Conservation (phyloP, 2,329 filamentous ascomycete genomes). For the Neofusicoccum parvum region DNA sequence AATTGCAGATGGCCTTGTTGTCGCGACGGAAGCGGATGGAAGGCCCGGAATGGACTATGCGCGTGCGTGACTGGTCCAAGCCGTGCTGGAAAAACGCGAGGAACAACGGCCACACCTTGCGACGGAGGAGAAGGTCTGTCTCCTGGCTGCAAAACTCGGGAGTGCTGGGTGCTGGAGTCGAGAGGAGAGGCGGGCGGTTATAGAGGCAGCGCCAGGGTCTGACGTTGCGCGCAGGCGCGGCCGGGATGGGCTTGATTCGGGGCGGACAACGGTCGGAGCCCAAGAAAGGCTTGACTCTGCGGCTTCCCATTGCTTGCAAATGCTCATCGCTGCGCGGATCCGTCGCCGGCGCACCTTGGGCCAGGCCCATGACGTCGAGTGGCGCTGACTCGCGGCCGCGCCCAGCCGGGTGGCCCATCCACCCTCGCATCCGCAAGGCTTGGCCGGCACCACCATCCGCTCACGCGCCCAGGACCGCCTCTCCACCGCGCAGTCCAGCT, state of each 20-base stretch:
- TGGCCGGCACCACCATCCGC: neutral
- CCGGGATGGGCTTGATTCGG: neutral
- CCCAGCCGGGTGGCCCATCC: neutral
- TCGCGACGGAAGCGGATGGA: conserved; percentile 4
- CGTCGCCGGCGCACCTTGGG: neutral
- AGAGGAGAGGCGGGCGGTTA: neutral
- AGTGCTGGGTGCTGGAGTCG: neutral
- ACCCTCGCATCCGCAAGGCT: no score
- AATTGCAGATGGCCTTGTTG: neutral
- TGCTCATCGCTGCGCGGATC: neutral
- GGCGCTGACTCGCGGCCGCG: neutral
- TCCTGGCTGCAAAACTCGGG: no score
- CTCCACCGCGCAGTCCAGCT: no score
- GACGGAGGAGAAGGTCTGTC: neutral
- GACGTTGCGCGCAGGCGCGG: neutral
- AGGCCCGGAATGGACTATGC: neutral
- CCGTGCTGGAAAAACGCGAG: neutral
- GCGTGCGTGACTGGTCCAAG: neutral
- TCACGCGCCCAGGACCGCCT: neutral
- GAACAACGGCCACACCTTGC: neutral
- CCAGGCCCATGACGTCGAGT: neutral
- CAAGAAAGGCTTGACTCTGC: neutral
- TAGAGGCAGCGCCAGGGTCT: neutral
- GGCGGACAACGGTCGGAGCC: neutral
- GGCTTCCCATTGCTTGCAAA: neutral